Percentiles rank a stretch among this genome's conserved stretches.
Conservation (phyloP, 1,284 basidiomycete species). For the Ceratobasidium sp. region DNA sequence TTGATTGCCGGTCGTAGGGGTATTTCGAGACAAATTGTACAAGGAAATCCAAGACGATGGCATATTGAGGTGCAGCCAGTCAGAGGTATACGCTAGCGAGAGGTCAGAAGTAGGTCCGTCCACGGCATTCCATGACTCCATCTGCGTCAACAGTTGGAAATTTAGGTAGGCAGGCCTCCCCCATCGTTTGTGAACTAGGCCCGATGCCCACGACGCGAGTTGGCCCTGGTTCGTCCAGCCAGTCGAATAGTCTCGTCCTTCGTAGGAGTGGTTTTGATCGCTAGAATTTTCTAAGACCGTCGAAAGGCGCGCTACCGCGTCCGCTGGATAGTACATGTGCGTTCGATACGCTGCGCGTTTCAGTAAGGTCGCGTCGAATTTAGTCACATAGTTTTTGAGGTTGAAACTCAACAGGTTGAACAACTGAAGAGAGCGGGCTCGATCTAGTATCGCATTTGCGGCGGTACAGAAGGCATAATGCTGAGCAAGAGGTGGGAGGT, state of each 20-base stretch:
- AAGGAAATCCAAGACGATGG: conserved; percentile 12
- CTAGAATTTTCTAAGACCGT: background rate
- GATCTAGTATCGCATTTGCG: background rate
- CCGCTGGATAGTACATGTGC: conserved; percentile 10
- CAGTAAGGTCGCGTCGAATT: background rate
- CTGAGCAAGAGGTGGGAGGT: conserved; percentile 56
- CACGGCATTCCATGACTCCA: background rate
- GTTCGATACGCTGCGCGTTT: conserved; percentile 21
- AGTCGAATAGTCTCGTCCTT: background rate
- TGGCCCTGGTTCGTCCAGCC: background rate
- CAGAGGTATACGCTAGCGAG: background rate
- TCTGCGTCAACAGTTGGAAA: background rate
- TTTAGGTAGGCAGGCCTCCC: background rate
- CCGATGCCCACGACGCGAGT: conserved; percentile 8
- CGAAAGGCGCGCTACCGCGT: background rate
- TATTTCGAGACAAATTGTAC: conserved; percentile 7
- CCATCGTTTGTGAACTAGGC: background rate
- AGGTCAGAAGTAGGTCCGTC: background rate
- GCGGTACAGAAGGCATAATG: conserved; percentile 54
- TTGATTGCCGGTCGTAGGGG: background rate
- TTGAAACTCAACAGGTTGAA: conserved; percentile 14
- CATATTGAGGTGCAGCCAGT: conserved; percentile 6
- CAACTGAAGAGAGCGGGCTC: conserved; percentile 5
- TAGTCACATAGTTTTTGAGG: background rate
- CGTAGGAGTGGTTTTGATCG: background rate